These are phyloP conservation scores for Pythium guiyangense DNA, from an alignment of 352 stramenopile genomes.

Conservation along the genomic window DNA sequence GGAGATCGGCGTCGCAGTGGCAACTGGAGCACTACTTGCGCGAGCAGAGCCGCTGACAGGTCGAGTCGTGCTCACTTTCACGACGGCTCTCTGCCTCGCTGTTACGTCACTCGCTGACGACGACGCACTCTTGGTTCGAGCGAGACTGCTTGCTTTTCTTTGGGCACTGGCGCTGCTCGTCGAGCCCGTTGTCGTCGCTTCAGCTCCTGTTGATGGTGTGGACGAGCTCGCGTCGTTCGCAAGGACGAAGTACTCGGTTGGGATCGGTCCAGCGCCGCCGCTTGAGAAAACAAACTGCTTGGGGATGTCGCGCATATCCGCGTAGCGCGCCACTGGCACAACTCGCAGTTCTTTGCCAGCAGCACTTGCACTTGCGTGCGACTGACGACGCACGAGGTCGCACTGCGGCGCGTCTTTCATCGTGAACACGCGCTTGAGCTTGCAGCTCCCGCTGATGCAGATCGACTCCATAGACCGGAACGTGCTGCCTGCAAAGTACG, in stretches of 20 bases:
- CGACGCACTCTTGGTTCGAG: slow-evolving; percentile 4
- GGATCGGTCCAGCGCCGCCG: slow-evolving; percentile 20
- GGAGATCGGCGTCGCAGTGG: neutral
- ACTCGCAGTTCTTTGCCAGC: neutral
- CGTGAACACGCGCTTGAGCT: slow-evolving; percentile 80
- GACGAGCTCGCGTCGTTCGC: neutral
- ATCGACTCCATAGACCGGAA: slow-evolving; percentile 80
- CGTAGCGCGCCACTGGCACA: slow-evolving; percentile 13
- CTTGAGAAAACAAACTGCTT: slow-evolving; percentile 60
- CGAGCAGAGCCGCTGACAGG: slow-evolving; percentile 3
- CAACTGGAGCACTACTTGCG: neutral
- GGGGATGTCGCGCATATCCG: slow-evolving; percentile 51
- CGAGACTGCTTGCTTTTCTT: neutral
- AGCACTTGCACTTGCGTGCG: neutral
- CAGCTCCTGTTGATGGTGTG: neutral
- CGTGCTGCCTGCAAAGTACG: slow-evolving; percentile 41
- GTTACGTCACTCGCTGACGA: neutral
- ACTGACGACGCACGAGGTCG: neutral
- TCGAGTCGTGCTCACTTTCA: slow-evolving; percentile 1
- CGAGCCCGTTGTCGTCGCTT: neutral
- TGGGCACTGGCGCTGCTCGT: no score
- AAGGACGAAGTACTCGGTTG: slow-evolving; percentile 53
- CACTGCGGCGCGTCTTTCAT: slow-evolving; percentile 73
- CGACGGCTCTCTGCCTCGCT: neutral
- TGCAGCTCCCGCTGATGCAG: slow-evolving; percentile 63